phyloP scores from a whole-genome alignment of 2,329 filamentous ascomycete genomes.

The Ambrosiella beaveri region DNA sequence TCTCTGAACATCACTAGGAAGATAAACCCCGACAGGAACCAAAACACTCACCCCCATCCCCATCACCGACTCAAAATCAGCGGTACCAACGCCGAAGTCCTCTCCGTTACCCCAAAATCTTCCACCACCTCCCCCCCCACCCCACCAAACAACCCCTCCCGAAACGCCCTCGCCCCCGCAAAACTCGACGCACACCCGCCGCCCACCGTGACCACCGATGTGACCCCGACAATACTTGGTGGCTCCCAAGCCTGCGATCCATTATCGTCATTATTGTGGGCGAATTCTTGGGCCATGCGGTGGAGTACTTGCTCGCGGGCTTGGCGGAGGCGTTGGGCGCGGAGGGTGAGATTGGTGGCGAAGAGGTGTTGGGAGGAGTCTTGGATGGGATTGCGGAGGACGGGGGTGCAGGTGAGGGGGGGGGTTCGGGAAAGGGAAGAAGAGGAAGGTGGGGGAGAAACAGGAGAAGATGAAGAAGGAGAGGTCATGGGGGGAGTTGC shows the following conservation, averaged over 20 bases:
- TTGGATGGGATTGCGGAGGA: background rate
- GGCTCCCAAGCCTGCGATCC: slow-evolving; percentile 40
- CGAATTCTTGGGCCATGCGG: slow-evolving; percentile 35
- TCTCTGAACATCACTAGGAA: background rate
- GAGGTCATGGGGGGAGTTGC: background rate
- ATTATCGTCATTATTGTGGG: slow-evolving; percentile 31
- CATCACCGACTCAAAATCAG: slow-evolving; percentile 38
- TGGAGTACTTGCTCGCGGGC: slow-evolving; percentile 38
- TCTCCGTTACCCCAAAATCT: slow-evolving; percentile 32
- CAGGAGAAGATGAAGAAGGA: background rate
- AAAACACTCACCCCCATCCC: slow-evolving; percentile 1
- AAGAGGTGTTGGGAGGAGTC: background rate
- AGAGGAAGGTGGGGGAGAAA: background rate
- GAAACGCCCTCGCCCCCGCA: slow-evolving; percentile 22
- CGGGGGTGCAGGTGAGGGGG: background rate
- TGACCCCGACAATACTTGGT: slow-evolving; percentile 39
- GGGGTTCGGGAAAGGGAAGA: background rate
- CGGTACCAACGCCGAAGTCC: slow-evolving; percentile 37
- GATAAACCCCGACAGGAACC: background rate
- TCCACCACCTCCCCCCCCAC: slow-evolving; percentile 22
- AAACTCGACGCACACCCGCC: slow-evolving; percentile 15
- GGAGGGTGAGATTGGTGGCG: slow-evolving; percentile 19
- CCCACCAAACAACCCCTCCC: slow-evolving; percentile 27
- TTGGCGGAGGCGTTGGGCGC: slow-evolving; percentile 31
- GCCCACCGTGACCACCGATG: background rate